phyloP scores from a whole-genome alignment of 1,284 basidiomycete species.

The Sanghuangporus weigelae region DNA sequence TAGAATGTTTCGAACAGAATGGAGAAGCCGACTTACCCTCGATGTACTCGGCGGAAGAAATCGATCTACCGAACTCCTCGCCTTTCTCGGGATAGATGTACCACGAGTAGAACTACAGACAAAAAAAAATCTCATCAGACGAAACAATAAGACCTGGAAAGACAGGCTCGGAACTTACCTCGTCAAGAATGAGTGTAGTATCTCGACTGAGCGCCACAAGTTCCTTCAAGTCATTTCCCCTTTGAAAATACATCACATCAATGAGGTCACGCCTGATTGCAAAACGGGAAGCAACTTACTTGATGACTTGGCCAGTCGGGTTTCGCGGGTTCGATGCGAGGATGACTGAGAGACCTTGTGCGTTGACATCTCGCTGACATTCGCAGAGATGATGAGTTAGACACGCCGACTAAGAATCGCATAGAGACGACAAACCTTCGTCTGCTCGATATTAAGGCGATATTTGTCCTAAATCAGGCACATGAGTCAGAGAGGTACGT shows the following conservation, averaged over 20 bases:
- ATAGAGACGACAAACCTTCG: conserved; percentile 24
- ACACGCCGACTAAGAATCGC: not conserved
- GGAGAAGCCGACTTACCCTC: conserved; percentile 33
- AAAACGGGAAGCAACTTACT: conserved; percentile 25
- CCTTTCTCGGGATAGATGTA: conserved; percentile 83
- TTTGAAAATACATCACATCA: conserved; percentile 23
- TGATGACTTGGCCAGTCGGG: conserved; percentile 80
- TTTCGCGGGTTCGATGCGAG: conserved; percentile 90
- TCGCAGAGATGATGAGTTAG: conserved; percentile 5
- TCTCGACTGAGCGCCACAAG: conserved; percentile 71
- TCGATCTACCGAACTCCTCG: conserved; percentile 67
- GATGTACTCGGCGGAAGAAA: conserved; percentile 81
- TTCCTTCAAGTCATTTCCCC: conserved; percentile 76
- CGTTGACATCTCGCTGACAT: conserved; percentile 64
- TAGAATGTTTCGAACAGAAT: not conserved
- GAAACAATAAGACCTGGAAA: not conserved
- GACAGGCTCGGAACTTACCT: conserved; percentile 43
- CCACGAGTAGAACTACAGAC: conserved; percentile 86
- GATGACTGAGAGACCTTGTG: conserved; percentile 80
- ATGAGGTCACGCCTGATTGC: not conserved
- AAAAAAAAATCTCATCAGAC: not conserved
- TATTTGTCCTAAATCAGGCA: conserved; percentile 44
- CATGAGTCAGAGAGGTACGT: not conserved
- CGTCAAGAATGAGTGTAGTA: conserved; percentile 84
- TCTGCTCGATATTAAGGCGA: conserved; percentile 62